These are phyloP conservation scores for Barnettozyma wickerhamii DNA, from an alignment of 805 yeast species.

Conservation along the genomic window DNA sequence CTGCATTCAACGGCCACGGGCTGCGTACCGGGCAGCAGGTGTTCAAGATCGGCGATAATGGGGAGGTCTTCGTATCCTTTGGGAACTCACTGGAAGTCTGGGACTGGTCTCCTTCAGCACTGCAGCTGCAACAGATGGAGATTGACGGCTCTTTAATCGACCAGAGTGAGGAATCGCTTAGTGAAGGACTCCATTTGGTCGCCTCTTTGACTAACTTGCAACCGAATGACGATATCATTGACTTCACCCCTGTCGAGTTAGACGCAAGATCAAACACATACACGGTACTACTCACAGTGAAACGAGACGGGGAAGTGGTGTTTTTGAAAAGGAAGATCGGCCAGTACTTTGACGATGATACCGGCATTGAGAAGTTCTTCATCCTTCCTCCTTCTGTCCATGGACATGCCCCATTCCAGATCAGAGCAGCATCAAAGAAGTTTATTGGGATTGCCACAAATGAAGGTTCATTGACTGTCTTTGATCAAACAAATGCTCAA, in stretches of 20 bases:
- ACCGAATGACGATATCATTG: constrained; percentile 16
- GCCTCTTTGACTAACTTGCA: constrained; percentile 18
- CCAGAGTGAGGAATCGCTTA: constrained; percentile 6
- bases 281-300: constrained; percentile 12
- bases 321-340: constrained; percentile 20
- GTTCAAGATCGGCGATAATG: constrained; percentile 33
- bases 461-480: constrained; percentile 27
- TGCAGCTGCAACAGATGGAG: constrained; percentile 13
- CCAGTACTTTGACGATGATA: constrained; percentile 15
- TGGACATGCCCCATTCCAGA: constrained; percentile 23
- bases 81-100: constrained; percentile 32
- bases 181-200: constrained; percentile 27
- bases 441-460: constrained; percentile 26
- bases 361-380: constrained; percentile 9
- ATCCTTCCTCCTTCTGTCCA: constrained; percentile 26
- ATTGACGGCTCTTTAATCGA: constrained; percentile 2
- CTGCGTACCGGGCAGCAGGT: constrained; percentile 7
- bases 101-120: constrained; percentile 34
- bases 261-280: constrained; percentile 22
- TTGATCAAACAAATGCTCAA: constrained; percentile 16
- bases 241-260: constrained; percentile 24
- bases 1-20: constrained; percentile 11
- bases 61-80: constrained; percentile 32
- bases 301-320: constrained; percentile 9
- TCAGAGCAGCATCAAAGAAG: constrained; percentile 18